Conservation (phyloP, 2,329 filamentous ascomycete genomes). For the Ceratocystis diversiconidia region DNA sequence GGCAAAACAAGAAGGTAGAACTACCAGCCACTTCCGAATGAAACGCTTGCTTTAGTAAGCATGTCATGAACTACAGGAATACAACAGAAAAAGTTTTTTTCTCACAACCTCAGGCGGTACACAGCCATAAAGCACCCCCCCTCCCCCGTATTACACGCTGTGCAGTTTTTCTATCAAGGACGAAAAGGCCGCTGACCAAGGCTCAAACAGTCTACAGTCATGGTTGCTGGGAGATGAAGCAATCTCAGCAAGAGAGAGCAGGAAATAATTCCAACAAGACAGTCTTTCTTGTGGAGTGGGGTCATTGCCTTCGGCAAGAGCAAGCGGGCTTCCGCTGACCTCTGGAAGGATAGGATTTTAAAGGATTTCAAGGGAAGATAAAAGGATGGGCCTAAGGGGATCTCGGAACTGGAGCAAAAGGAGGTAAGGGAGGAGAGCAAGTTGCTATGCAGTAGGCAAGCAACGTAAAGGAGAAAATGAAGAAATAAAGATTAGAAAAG, state of each 20-base stretch:
- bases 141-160: too few relatives aligned
- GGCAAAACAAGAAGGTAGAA: neutral
- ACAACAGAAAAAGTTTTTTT: too few relatives aligned
- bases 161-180: neutral
- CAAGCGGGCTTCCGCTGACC: neutral
- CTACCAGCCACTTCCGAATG: neutral
- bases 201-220: neutral
- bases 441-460: neutral
- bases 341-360: neutral
- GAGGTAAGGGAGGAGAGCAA: neutral
- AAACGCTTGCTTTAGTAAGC: neutral
- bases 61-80: too few relatives aligned
- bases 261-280: neutral
- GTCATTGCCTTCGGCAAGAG: neutral
- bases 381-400: conserved; percentile 3
- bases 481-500: neutral
- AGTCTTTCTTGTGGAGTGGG: neutral
- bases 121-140: too few relatives aligned
- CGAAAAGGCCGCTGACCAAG: neutral
- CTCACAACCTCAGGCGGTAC: too few relatives aligned
- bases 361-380: conserved; percentile 4
- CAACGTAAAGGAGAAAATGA: neutral
- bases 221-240: neutral
- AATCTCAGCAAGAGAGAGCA: neutral
- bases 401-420: neutral